These are phyloP conservation scores for Fraxinus quadrangulata DNA, from an alignment of 257 asterid species.

Conservation along the genomic window DNA sequence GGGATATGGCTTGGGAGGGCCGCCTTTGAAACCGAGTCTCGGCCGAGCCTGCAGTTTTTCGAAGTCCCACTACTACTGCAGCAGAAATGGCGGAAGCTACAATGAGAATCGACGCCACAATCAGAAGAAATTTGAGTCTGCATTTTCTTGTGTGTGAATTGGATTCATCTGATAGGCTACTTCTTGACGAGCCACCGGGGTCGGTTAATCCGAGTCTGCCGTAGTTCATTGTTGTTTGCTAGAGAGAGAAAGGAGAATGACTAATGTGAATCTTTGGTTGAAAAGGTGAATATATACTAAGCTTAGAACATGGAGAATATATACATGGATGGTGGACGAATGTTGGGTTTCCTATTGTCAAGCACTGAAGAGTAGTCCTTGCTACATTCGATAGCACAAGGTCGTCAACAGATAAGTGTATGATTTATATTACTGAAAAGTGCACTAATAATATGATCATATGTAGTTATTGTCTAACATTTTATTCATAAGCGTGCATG, in stretches of 20 bases:
- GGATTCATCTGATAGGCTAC: slow-evolving; percentile 33
- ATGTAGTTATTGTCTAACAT: too few relatives aligned
- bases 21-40: slow-evolving; percentile 37
- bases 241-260: background rate
- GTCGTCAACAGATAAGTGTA: too few relatives aligned
- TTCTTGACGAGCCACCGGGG: slow-evolving; percentile 43
- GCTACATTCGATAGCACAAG: too few relatives aligned
- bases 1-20: slow-evolving; percentile 71
- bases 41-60: slow-evolving; percentile 32
- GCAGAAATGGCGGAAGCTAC: slow-evolving; percentile 59
- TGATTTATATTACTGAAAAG: too few relatives aligned
- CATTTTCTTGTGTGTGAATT: slow-evolving; percentile 26
- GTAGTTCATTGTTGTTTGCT: slow-evolving; percentile 1
- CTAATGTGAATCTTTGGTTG: background rate
- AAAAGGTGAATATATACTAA: background rate
- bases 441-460: too few relatives aligned
- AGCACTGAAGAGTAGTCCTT: too few relatives aligned
- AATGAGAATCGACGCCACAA: slow-evolving; percentile 51
- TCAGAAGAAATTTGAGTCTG: slow-evolving; percentile 50
- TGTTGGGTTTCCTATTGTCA: background rate
- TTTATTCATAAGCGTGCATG: too few relatives aligned
- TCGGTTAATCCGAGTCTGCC: slow-evolving; percentile 31
- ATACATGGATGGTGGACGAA: background rate
- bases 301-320: background rate
- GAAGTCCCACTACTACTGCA: slow-evolving; percentile 40